Evolutionary conservation across 805 yeast species (phyloP), one percentile per base, ranked within the genome.

Genomic region (Candida pini): DNA sequence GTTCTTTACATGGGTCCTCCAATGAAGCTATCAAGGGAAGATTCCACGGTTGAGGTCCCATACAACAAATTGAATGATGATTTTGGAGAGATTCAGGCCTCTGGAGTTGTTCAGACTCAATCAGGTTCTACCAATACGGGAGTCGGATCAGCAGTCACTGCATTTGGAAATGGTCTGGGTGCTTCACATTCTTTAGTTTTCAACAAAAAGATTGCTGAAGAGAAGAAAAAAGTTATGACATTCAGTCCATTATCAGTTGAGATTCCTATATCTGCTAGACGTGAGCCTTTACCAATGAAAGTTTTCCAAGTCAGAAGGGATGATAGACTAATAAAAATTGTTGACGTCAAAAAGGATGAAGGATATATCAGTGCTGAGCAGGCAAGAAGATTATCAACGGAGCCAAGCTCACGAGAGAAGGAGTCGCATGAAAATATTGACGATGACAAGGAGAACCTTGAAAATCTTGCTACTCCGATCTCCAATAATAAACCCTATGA

Each of bases 161-260:
- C 67, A 3, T 60, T 56, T 10, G 73, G 73, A 9, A 78, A 78
- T 50, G 84, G 85, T 0, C 54, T 77, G 23, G 82, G 79, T 1
- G 81, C 85, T 4, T 63, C 72, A 17, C 68, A 69, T 22, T 71
- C 83, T 3, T 71, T 71, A 34, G 79, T 75, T 15, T 68, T 73
- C 12, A 71, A 77, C 13, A 69, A 71, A 47, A 70, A 66, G 36
- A 58, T 73, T 20, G 58, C 58, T 6, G 59, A 57, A 33, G 60
- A 70, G 38, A 63, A 64, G 45, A 60, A 62, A 37, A 69, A 68
- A 33, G 60, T 58, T 39, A 48, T 56, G 43, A 44, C 45, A 12
- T 51, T 57, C 32, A 52, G 42, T 22, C 45, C 52, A 9, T 17
- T 42, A 7, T 44, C 40, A 10, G 28, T 34, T 5, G 12, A 37